Conservation (phyloP, 2,329 filamentous ascomycete species). For the Dactylonectria macrodidyma region DNA sequence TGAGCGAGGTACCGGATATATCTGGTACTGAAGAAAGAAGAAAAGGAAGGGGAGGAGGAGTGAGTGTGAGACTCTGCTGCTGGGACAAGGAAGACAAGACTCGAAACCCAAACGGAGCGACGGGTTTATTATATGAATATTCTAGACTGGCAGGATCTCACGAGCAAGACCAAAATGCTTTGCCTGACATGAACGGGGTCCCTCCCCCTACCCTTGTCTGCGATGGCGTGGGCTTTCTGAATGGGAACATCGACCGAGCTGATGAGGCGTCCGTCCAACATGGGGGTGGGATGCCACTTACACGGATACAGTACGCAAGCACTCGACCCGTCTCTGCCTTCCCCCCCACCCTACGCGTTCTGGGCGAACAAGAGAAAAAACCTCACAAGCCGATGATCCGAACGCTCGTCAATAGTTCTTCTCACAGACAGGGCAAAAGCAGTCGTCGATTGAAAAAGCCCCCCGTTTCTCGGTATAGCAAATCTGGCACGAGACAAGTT, state of each 20-base stretch:
- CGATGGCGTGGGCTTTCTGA: not conserved
- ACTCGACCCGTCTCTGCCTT: too few species aligned
- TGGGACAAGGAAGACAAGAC: not conserved
- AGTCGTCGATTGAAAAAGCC: not conserved
- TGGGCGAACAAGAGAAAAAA: not conserved
- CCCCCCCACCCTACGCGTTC: too few species aligned
- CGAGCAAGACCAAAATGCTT: not conserved
- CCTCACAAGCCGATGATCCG: not conserved
- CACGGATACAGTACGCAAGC: too few species aligned
- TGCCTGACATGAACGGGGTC: not conserved
- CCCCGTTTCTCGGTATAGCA: slow-evolving; percentile 36
- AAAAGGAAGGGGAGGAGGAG: not conserved
- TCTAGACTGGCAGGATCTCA: not conserved
- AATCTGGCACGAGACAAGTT: slow-evolving; percentile 38
- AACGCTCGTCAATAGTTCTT: not conserved
- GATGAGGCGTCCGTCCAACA: not conserved
- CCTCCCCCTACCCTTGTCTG: not conserved
- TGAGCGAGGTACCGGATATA: not conserved
- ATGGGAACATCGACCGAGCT: not conserved
- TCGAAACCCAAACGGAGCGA: not conserved
- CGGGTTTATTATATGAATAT: slow-evolving; percentile 20
- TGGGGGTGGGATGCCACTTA: too few species aligned
- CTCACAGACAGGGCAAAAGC: not conserved
- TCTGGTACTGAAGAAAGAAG: slow-evolving; percentile 1
- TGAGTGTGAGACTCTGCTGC: slow-evolving; percentile 1